A percentile compares a stretch with the other conserved stretches of the same genome.
Evolutionary conservation across 1,284 basidiomycete genomes (phyloP).

Genomic region (Cryptococcus neoformans): DNA sequence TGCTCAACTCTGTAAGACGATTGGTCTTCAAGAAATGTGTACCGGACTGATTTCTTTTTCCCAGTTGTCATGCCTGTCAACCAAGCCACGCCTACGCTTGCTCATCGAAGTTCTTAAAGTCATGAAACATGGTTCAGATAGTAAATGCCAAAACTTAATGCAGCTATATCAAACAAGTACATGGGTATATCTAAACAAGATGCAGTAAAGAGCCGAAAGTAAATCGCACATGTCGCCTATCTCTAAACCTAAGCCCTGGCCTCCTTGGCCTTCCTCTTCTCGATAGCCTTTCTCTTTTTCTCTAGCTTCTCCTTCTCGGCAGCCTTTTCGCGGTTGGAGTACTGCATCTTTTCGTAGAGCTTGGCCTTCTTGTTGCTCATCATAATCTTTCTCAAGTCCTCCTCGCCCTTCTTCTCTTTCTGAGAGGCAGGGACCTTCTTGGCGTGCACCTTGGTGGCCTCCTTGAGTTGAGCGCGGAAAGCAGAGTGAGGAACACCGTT

Average conservation of each 20-base stretch:
- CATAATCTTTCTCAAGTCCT: conserved; percentile 97
- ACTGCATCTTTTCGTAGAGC: conserved; percentile 93
- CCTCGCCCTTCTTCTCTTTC: conserved; percentile 54
- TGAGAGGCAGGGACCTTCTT: conserved; percentile 27
- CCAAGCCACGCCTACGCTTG: conserved; percentile 41
- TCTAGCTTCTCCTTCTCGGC: conserved; percentile 66
- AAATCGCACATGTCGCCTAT: neutral
- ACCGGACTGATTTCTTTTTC: no score
- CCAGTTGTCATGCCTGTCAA: conserved; percentile 40
- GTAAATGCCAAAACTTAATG: neutral
- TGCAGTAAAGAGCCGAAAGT: neutral
- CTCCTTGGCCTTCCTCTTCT: conserved; percentile 59
- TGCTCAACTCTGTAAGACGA: conserved; percentile 35
- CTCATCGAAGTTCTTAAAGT: conserved; percentile 16
- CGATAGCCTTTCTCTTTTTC: conserved; percentile 58
- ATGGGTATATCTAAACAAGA: neutral
- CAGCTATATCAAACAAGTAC: neutral
- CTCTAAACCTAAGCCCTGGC: conserved; percentile 16
- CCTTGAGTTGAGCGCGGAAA: conserved; percentile 77
- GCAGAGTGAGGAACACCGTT: conserved; percentile 77
- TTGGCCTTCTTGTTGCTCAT: conserved; percentile 97
- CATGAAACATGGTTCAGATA: neutral
- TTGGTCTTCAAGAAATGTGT: no score
- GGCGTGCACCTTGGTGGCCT: conserved; percentile 58
- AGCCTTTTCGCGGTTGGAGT: conserved; percentile 73